These are phyloP conservation scores for Ophiostoma piceae DNA, from an alignment of 2,329 filamentous ascomycete genomes.

Conservation along the genomic window DNA sequence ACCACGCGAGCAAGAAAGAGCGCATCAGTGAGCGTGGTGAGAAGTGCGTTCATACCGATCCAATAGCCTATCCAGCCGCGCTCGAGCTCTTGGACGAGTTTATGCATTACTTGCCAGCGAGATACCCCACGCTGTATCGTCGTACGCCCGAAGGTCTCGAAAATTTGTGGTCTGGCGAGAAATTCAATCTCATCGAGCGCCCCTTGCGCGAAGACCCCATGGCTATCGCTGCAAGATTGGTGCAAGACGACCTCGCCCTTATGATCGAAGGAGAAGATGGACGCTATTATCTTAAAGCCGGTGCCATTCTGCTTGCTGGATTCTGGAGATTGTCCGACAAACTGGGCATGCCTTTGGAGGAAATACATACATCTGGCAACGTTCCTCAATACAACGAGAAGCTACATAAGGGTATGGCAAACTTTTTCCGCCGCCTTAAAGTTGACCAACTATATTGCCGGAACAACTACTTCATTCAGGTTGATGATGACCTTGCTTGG, in stretches of 20 bases:
- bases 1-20: slow-evolving; percentile 13
- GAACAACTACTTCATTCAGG: slow-evolving; percentile 16
- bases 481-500: slow-evolving; percentile 11
- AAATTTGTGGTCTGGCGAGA: slow-evolving; percentile 11
- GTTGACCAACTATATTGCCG: slow-evolving; percentile 2
- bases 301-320: slow-evolving; percentile 5
- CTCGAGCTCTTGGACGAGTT: slow-evolving; percentile 3
- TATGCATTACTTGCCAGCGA: neutral
- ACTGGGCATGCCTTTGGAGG: slow-evolving; percentile 11
- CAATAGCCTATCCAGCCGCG: slow-evolving; percentile 5
- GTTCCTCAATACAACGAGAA: slow-evolving; percentile 16
- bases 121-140: slow-evolving; percentile 4
- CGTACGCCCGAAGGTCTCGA: slow-evolving; percentile 5
- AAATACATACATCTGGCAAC: slow-evolving; percentile 11
- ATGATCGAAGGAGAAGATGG: slow-evolving; percentile 14
- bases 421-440: slow-evolving; percentile 11
- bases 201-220: slow-evolving; percentile 12
- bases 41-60: slow-evolving; percentile 16
- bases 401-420: slow-evolving; percentile 12
- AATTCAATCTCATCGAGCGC: neutral
- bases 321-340: slow-evolving; percentile 15
- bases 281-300: slow-evolving; percentile 4
- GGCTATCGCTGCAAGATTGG: slow-evolving; percentile 7
- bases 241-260: slow-evolving; percentile 3
- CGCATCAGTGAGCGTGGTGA: slow-evolving; percentile 11